Base-by-base conservation (phyloP, 768 basidiomycete genomes). In the Podaxis sp. region DNA sequence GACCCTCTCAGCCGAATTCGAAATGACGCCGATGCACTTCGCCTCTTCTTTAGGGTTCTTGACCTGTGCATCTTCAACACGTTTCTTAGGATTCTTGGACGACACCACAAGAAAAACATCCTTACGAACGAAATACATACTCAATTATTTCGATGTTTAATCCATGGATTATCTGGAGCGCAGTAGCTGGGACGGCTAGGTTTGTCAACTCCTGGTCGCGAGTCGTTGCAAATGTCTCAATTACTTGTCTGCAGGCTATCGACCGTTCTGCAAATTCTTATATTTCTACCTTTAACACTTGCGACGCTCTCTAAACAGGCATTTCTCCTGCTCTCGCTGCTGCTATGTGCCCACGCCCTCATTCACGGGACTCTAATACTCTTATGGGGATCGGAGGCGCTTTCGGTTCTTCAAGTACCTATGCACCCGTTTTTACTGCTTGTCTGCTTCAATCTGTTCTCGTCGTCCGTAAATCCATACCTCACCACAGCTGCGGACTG, bases 391-490 rank as follows among this genome's bases (percentile, higher is more conserved):
- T 90, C 90, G 12, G 78, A 85, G 51, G 82, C 85, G 13, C 80
- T 94, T 56, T 87, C 90, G 13, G 81, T 95, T 63, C 79, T 93
- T 60, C 93, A 95, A 76, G 84, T 94, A 36, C 93, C 93, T 8
- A 87, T 93, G 80, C 92, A 94, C 72, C 87, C 92, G 0, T 91
- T 94, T 75, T 82, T 95, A 37, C 86, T 95, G 48, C 87, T 95
- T 54, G 84, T 94, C 62, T 91, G 86, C 72, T 95, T 95, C 83
- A 95, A 95, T 72, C 81, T 87, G 40, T 93, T 93, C 74, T 85
- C 91, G 1, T 81, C 87, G 22, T 77, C 85, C 26, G 82, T 84
- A 24, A 80, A 84, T 64, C 85, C 88, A 7, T 81, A 78, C 73
- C 72, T 93, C 5, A 66, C 82, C 10, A 80, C 76, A 12, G 82